phyloP scores from a whole-genome alignment of 2,329 filamentous ascomycete species.

The Neopestalotiopsis sp. region DNA sequence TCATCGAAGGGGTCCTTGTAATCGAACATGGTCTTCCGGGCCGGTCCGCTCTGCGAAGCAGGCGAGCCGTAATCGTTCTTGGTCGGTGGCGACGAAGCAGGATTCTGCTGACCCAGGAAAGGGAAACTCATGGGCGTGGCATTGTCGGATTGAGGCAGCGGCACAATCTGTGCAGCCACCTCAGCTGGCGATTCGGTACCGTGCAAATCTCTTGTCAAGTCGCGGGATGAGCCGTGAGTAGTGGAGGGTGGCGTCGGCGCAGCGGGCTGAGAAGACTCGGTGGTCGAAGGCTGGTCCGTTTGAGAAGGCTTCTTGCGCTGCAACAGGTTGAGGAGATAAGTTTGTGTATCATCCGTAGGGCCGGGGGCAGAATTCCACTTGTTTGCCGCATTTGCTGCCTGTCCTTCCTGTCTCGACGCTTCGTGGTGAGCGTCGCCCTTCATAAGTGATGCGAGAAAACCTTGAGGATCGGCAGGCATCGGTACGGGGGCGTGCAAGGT shows the following conservation, averaged over 20 bases:
- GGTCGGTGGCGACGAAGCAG: constrained; percentile 29
- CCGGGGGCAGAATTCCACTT: constrained; percentile 52
- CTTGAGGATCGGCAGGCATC: constrained; percentile 59
- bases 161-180: constrained; percentile 24
- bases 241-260: constrained; percentile 51
- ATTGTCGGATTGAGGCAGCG: constrained; percentile 30
- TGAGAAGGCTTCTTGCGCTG: constrained; percentile 76
- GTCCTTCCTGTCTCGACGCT: constrained; percentile 42
- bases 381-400: constrained; percentile 19
- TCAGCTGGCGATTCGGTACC: not conserved
- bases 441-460: constrained; percentile 65
- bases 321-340: constrained; percentile 84
- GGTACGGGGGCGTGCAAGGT: constrained; percentile 63
- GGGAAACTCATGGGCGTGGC: constrained; percentile 30
- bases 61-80: constrained; percentile 35
- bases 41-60: constrained; percentile 29
- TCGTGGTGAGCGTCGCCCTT: constrained; percentile 59
- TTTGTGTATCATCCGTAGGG: constrained; percentile 74
- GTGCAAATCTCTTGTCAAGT: constrained; percentile 30
- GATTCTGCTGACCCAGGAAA: constrained; percentile 26
- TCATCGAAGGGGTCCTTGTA: constrained; percentile 49
- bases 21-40: constrained; percentile 37
- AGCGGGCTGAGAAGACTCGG: constrained; percentile 48
- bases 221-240: constrained; percentile 34
- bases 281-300: constrained; percentile 50